Evolutionary conservation across 495 filamentous ascomycete genomes (phyloP).

Genomic region (Astrothelium macrocarpum): DNA sequence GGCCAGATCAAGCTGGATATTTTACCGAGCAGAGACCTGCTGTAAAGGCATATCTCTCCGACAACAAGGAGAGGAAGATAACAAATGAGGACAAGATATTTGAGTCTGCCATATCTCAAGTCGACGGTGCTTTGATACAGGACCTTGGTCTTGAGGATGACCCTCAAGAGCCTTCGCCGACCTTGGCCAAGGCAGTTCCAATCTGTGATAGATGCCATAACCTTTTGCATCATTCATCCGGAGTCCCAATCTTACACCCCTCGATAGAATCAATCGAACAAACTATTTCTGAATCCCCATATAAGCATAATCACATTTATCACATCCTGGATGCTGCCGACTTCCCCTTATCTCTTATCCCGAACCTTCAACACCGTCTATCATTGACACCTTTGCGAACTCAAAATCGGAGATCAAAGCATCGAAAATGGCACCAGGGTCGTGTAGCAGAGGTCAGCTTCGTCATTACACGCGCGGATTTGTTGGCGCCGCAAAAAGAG

Average conservation of each 20-base stretch:
- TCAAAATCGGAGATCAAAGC: slow-evolving; percentile 61
- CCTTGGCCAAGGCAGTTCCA: slow-evolving; percentile 26
- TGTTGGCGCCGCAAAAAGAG: slow-evolving; percentile 68
- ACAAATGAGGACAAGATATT: slow-evolving; percentile 29
- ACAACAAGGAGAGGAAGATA: slow-evolving; percentile 15
- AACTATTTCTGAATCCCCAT: slow-evolving; percentile 75
- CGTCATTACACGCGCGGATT: slow-evolving; percentile 79
- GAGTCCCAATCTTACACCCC: slow-evolving; percentile 63
- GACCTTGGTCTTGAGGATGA: slow-evolving; percentile 13
- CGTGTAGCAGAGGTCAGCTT: slow-evolving; percentile 67
- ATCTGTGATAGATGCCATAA: slow-evolving; percentile 83
- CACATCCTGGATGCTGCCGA: slow-evolving; percentile 97
- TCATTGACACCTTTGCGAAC: slow-evolving; percentile 57
- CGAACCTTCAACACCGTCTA: slow-evolving; percentile 50
- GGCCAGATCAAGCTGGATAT: slow-evolving; percentile 65
- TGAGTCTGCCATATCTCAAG: slow-evolving; percentile 19
- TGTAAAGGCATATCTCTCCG: slow-evolving; percentile 39
- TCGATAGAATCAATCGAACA: slow-evolving; percentile 64
- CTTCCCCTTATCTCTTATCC: slow-evolving; percentile 84
- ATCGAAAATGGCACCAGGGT: slow-evolving; percentile 50
- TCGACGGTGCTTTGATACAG: slow-evolving; percentile 13
- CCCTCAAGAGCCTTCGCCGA: slow-evolving; percentile 6
- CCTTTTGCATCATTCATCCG: slow-evolving; percentile 62
- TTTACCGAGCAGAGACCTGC: slow-evolving; percentile 51
- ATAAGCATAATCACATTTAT: slow-evolving; percentile 86